Evolutionary conservation across 176 grass and related monocot species (phyloP).

Genomic region (Oryza brachyantha): DNA sequence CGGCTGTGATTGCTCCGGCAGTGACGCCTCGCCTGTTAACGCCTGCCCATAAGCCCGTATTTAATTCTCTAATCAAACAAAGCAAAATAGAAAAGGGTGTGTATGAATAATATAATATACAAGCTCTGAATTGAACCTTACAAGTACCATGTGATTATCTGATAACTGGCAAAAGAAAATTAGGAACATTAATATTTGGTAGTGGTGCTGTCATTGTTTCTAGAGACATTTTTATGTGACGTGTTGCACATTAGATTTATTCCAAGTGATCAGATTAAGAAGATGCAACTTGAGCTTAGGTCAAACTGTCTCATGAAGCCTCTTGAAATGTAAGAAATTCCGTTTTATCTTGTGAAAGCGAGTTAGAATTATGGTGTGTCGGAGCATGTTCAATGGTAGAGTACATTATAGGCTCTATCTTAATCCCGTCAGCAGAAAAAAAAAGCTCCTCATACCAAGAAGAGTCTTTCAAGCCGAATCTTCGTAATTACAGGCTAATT

Average conservation of each 20-base stretch:
- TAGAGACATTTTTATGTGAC: not conserved
- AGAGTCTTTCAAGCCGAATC: no score
- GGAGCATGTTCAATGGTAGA: no score
- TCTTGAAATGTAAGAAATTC: not conserved
- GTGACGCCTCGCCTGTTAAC: slow-evolving; percentile 13
- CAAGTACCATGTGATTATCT: not conserved
- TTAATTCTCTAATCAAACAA: no score
- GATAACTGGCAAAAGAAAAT: not conserved
- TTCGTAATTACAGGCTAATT: no score
- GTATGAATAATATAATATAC: no score
- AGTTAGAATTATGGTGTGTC: no score
- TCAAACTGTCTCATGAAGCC: not conserved
- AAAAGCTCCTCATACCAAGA: no score
- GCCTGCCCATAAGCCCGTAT: not conserved
- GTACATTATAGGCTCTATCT: no score
- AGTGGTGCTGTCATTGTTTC: not conserved
- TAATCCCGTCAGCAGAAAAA: no score
- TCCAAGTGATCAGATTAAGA: not conserved
- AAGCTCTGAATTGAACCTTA: not conserved
- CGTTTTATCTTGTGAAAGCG: not conserved
- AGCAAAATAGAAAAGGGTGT: no score
- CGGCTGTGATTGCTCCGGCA: not conserved
- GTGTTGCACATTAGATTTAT: not conserved
- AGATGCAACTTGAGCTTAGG: not conserved
- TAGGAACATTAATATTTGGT: not conserved